These are phyloP conservation scores for Diaporthe velutina DNA, from an alignment of 2,329 filamentous ascomycete genomes.

Conservation along the genomic window DNA sequence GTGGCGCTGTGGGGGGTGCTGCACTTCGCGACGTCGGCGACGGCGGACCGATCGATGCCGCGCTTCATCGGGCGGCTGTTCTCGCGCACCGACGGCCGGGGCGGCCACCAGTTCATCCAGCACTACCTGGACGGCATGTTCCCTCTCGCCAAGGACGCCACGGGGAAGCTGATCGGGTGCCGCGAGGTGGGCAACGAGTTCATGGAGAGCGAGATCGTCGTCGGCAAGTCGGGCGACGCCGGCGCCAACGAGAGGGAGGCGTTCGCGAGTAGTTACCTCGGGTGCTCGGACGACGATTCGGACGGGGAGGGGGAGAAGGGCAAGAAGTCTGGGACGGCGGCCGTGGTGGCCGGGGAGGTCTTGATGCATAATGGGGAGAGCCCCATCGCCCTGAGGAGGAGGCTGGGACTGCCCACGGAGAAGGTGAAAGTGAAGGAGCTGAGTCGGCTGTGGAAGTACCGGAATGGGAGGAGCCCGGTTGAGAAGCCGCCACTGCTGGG, in stretches of 20 bases:
- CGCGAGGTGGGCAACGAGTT: slow-evolving; percentile 60
- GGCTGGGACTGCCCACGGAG: slow-evolving; percentile 43
- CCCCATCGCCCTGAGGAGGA: slow-evolving; percentile 43
- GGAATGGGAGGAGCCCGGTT: slow-evolving; percentile 68
- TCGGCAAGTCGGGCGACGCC: slow-evolving; percentile 59
- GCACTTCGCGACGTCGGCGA: slow-evolving; percentile 68
- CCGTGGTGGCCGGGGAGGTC: slow-evolving; percentile 38
- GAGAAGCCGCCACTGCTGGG: slow-evolving; percentile 54
- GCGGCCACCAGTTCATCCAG: slow-evolving; percentile 71
- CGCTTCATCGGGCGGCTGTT: slow-evolving; percentile 75
- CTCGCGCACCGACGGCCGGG: slow-evolving; percentile 58
- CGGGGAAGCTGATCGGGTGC: slow-evolving; percentile 55
- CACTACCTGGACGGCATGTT: slow-evolving; percentile 75
- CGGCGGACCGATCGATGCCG: slow-evolving; percentile 60
- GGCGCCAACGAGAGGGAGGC: slow-evolving; percentile 60
- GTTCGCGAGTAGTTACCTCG: slow-evolving; percentile 61
- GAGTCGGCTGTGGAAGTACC: slow-evolving; percentile 73
- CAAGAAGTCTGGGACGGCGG: neutral
- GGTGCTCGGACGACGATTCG: slow-evolving; percentile 54
- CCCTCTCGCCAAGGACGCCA: slow-evolving; percentile 60
- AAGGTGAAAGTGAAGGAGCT: slow-evolving; percentile 69
- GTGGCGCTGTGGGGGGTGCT: slow-evolving; percentile 82
- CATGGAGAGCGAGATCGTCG: slow-evolving; percentile 69
- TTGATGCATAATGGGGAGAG: slow-evolving; percentile 46
- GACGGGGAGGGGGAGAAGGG: slow-evolving; percentile 49